A percentile compares a stretch with the other conserved stretches of the same genome.
These are phyloP conservation scores for Coleophoma eucalyptorum DNA, from an alignment of 2,329 filamentous ascomycete genomes.

Conservation along the genomic window DNA sequence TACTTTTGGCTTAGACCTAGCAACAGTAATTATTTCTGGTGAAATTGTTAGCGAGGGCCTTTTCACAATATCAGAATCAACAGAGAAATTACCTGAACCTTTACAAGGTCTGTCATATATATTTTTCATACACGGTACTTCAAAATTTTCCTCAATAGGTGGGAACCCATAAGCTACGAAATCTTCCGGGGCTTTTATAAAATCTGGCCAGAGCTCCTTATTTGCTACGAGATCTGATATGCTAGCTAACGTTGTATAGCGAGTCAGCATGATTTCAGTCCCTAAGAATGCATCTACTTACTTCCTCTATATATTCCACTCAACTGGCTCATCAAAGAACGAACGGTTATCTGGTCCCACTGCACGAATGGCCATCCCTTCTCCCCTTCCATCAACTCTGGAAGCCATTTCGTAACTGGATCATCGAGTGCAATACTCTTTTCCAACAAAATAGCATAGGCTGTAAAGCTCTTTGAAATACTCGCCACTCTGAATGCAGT, in stretches of 20 bases:
- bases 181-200: not conserved
- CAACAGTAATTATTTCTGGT: not conserved
- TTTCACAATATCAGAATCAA: not conserved
- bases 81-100: not conserved
- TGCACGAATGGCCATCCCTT: not conserved
- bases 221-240: too few species aligned
- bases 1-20: not conserved
- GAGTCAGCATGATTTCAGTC: not conserved
- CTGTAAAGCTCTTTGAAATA: conserved; percentile 38
- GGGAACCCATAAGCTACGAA: not conserved
- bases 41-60: not conserved
- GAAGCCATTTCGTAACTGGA: conserved; percentile 34
- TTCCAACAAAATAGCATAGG: conserved; percentile 30
- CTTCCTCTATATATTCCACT: not conserved
- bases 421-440: conserved; percentile 29
- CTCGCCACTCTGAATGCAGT: conserved; percentile 35
- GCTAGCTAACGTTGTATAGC: too few species aligned
- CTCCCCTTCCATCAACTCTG: conserved; percentile 26
- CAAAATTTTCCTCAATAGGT: not conserved
- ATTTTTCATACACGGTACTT: not conserved
- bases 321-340: not conserved
- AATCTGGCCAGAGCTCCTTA: too few species aligned
- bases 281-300: not conserved
- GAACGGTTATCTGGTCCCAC: not conserved
- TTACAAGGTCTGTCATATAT: not conserved